phyloP scores from a whole-genome alignment of 768 basidiomycete genomes.

The Russula vinacea region DNA sequence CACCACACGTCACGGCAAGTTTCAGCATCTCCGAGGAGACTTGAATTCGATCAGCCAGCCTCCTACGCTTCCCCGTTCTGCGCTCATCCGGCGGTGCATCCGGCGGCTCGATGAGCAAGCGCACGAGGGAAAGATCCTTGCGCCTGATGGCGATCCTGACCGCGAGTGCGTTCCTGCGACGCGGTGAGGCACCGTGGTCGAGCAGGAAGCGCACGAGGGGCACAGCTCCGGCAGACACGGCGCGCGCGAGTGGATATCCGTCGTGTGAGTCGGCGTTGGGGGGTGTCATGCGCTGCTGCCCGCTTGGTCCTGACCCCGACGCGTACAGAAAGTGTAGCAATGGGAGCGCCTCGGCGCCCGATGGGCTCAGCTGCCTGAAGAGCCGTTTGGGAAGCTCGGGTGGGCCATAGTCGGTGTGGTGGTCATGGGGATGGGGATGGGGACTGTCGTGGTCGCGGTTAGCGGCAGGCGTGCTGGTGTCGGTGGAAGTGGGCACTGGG shows the following conservation, averaged over 20 bases:
- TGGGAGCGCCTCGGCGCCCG: conserved; percentile 56
- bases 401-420: background rate
- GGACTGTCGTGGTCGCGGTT: background rate
- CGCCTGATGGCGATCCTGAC: conserved; percentile 72
- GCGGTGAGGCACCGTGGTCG: conserved; percentile 66
- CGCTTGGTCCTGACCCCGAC: conserved; percentile 26
- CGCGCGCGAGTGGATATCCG: conserved; percentile 80
- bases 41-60: conserved; percentile 56
- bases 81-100: conserved; percentile 9
- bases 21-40: conserved; percentile 59
- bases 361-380: conserved; percentile 47
- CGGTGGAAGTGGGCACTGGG: background rate
- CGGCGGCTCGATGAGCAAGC: conserved; percentile 64
- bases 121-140: conserved; percentile 64
- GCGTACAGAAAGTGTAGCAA: conserved; percentile 59
- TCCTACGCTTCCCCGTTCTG: conserved; percentile 46
- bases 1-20: conserved; percentile 59
- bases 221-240: conserved; percentile 61
- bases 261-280: conserved; percentile 63
- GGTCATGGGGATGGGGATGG: background rate
- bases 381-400: conserved; percentile 62
- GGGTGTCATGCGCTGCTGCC: conserved; percentile 38
- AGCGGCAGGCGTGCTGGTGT: background rate
- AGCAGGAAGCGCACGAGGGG: conserved; percentile 73
- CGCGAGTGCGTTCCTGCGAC: conserved; percentile 56